Conservation (phyloP, 176 grass and related monocot genomes). For the Aegilops umbellulata region DNA sequence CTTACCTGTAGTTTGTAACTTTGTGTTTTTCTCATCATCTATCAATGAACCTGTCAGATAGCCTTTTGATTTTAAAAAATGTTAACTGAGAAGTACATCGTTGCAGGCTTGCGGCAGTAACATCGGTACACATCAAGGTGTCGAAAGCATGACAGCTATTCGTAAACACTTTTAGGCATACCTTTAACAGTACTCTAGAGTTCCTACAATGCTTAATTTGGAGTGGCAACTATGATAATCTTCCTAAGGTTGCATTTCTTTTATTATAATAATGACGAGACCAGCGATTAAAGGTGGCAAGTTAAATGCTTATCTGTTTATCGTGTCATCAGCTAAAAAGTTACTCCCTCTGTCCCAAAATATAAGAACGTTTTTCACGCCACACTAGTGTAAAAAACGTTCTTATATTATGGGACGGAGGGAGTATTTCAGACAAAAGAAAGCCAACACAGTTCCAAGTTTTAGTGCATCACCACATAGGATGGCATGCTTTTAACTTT, state of each 20-base stretch:
- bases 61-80: neutral
- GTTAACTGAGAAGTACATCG: neutral
- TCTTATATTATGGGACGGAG: no score
- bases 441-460: neutral
- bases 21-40: neutral
- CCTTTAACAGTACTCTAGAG: neutral
- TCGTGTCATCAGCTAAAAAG: no score
- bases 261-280: neutral
- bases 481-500: neutral
- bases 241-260: neutral
- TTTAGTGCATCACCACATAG: neutral
- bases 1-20: neutral
- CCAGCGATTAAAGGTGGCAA: neutral
- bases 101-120: neutral
- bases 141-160: neutral
- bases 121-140: neutral
- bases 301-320: slow-evolving; percentile 9
- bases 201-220: neutral
- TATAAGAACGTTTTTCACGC: no score
- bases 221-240: neutral
- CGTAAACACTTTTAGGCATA: neutral
- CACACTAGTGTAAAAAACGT: no score
- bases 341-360: no score
- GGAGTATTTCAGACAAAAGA: neutral
- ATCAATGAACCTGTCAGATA: neutral